Evolutionary conservation across 116 monocot species (phyloP).

Genomic region (Zostera marina): DNA sequence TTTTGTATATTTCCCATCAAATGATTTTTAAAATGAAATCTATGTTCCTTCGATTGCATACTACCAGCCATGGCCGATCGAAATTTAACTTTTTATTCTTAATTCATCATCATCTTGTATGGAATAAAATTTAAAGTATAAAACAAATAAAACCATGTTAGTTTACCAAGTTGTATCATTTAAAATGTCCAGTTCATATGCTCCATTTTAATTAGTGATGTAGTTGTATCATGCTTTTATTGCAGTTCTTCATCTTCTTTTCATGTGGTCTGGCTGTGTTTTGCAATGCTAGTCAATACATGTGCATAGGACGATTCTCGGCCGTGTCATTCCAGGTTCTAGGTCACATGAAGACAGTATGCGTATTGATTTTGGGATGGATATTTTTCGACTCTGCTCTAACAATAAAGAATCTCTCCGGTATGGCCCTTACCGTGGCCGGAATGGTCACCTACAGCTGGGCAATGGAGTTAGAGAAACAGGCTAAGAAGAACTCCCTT

Average conservation of each 20-base stretch:
- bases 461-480: conserved; percentile 82
- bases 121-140: no score
- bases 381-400: conserved; percentile 81
- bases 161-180: no score
- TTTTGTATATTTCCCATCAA: no score
- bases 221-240: conserved; percentile 5
- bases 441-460: conserved; percentile 99
- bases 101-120: background rate
- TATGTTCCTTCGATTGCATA: no score
- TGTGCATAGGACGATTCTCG: conserved; percentile 97
- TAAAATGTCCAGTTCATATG: background rate
- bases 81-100: background rate
- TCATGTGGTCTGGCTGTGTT: conserved; percentile 81
- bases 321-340: conserved; percentile 96
- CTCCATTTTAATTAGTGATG: background rate
- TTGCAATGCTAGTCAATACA: conserved; percentile 98
- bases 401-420: conserved; percentile 73
- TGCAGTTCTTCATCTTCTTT: conserved; percentile 86
- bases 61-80: no score
- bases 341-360: conserved; percentile 98
- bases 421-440: conserved; percentile 66
- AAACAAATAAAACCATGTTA: no score
- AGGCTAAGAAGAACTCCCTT: conserved; percentile 11
- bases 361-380: conserved; percentile 84
- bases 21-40: no score